These are phyloP conservation scores for Toxoplasma gondii DNA, from an alignment of 169 alveolate genomes.

Conservation along the genomic window DNA sequence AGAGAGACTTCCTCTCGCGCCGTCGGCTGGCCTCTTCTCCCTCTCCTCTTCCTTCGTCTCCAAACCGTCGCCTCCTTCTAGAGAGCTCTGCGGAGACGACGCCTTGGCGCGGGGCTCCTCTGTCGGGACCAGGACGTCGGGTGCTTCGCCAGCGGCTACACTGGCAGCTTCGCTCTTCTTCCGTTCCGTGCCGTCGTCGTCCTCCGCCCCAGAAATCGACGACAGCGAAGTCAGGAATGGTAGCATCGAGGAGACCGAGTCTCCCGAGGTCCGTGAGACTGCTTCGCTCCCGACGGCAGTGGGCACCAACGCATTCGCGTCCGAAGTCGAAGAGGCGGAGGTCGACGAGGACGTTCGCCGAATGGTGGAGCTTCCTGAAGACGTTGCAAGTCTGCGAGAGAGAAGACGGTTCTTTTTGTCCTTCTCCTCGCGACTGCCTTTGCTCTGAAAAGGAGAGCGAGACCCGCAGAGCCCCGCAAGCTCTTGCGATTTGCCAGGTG, in stretches of 20 bases:
- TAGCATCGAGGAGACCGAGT: background rate
- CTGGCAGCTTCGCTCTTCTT: background rate
- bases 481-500: background rate
- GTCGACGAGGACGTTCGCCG: background rate
- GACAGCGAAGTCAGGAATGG: background rate
- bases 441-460: background rate
- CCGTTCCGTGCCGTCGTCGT: background rate
- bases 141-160: background rate
- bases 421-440: background rate
- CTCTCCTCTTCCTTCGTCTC: background rate
- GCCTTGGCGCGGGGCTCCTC: too few relatives aligned
- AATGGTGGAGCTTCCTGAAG: background rate
- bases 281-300: background rate
- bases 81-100: too few relatives aligned
- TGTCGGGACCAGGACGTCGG: too few relatives aligned
- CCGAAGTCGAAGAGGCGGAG: background rate
- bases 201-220: background rate
- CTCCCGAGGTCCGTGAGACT: background rate
- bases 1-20: background rate
- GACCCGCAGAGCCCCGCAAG: background rate
- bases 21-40: background rate
- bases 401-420: background rate
- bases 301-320: background rate
- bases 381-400: background rate
- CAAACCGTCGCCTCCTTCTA: background rate